Evolutionary conservation across 108 stramenopile genomes (phyloP).

Genomic region (Conticribra weissflogii): DNA sequence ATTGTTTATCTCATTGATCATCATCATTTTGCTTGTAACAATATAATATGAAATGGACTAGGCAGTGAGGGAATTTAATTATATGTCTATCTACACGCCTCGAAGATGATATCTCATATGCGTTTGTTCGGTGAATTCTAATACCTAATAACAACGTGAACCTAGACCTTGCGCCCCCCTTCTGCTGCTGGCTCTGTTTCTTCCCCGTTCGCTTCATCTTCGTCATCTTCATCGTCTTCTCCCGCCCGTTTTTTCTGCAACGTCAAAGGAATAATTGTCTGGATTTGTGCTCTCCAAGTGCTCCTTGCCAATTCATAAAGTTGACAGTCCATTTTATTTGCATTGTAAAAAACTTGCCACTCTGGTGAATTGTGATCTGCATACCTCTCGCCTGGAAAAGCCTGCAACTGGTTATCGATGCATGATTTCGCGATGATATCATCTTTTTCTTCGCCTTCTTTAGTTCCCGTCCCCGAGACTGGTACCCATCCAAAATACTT

Average conservation of each 20-base stretch:
- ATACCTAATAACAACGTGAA: too few species aligned
- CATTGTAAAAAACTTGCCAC: constrained; percentile 53
- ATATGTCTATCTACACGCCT: too few species aligned
- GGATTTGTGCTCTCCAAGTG: constrained; percentile 62
- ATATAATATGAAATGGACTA: too few species aligned
- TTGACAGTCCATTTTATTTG: constrained; percentile 51
- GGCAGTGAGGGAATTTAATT: too few species aligned
- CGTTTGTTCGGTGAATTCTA: too few species aligned
- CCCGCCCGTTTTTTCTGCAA: constrained; percentile 45
- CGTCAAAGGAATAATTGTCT: constrained; percentile 53
- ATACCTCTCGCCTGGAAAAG: constrained; percentile 39
- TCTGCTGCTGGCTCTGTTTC: too few species aligned
- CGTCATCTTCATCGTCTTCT: constrained; percentile 37
- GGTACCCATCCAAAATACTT: constrained; percentile 57
- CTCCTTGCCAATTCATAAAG: constrained; percentile 54
- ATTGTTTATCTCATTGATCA: too few species aligned
- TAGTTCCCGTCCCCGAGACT: constrained; percentile 30
- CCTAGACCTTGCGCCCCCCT: too few species aligned
- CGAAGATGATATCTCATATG: too few species aligned
- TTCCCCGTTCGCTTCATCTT: constrained; percentile 31
- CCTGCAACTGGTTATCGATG: constrained; percentile 30
- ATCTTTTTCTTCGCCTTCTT: constrained; percentile 33
- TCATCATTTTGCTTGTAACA: too few species aligned
- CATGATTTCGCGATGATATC: constrained; percentile 34
- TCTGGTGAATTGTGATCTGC: constrained; percentile 47